A percentile compares a stretch with the other conserved stretches of the same genome.
These are phyloP conservation scores for Astragalus glycyphyllos DNA, from an alignment of 306 rosid species.

Conservation along the genomic window DNA sequence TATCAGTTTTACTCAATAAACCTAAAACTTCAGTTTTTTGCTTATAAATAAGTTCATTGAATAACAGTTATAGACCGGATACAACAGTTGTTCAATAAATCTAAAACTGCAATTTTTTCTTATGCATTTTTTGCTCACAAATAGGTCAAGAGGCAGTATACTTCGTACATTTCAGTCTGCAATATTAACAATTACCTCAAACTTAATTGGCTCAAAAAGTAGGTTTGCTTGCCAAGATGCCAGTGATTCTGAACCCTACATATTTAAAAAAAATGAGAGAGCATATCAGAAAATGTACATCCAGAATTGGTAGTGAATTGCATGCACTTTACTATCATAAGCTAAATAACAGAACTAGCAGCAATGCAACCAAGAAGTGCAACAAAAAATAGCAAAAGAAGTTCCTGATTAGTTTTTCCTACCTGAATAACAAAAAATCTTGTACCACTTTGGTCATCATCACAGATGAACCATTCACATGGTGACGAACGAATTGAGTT, in stretches of 20 bases:
- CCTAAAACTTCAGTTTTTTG: too few species aligned
- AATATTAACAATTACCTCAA: slow-evolving; percentile 68
- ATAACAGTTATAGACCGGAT: too few species aligned
- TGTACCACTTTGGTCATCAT: slow-evolving; percentile 72
- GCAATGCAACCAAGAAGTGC: slow-evolving; percentile 11
- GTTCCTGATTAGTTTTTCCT: neutral
- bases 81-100: too few species aligned
- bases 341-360: neutral
- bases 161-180: neutral
- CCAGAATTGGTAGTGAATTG: slow-evolving; percentile 10
- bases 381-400: neutral
- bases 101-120: too few species aligned
- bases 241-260: slow-evolving; percentile 89
- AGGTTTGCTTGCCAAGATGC: slow-evolving; percentile 99
- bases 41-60: too few species aligned
- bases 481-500: slow-evolving; percentile 82
- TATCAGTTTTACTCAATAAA: too few species aligned
- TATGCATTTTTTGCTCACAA: too few species aligned
- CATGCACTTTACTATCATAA: neutral
- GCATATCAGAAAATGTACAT: neutral
- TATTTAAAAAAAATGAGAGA: slow-evolving; percentile 19
- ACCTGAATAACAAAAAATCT: slow-evolving; percentile 90
- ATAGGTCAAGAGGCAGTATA: too few species aligned
- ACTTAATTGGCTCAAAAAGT: slow-evolving; percentile 86
- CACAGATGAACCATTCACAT: slow-evolving; percentile 92